Percentiles rank a stretch among this genome's conserved stretches.
phyloP scores from a whole-genome alignment of 2,329 filamentous ascomycete genomes.

The Cladosporium sp. region DNA sequence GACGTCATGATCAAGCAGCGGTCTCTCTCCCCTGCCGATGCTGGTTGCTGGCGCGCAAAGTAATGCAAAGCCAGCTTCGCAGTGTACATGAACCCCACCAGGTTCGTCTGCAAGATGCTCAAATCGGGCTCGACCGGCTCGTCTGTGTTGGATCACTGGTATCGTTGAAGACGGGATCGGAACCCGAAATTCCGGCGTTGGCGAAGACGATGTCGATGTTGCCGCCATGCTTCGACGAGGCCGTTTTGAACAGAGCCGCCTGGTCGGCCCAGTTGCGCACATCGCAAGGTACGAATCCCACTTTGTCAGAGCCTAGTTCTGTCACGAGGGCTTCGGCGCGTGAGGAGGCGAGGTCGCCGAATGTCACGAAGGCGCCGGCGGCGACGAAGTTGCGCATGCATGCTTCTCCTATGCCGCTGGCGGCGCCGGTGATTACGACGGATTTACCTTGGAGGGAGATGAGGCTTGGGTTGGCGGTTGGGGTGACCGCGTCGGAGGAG shows the following conservation, averaged over 20 bases:
- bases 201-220: slow-evolving; percentile 28
- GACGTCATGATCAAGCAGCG: slow-evolving; percentile 49
- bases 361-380: slow-evolving; percentile 33
- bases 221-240: slow-evolving; percentile 20
- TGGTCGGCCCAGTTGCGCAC: slow-evolving; percentile 31
- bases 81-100: slow-evolving; percentile 25
- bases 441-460: slow-evolving; percentile 39
- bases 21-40: slow-evolving; percentile 34
- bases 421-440: slow-evolving; percentile 48
- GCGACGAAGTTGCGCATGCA: slow-evolving; percentile 30
- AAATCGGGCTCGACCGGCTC: slow-evolving; percentile 26
- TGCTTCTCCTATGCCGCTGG: slow-evolving; percentile 35
- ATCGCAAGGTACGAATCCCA: slow-evolving; percentile 29
- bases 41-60: slow-evolving; percentile 25
- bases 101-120: slow-evolving; percentile 22
- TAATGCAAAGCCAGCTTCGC: slow-evolving; percentile 38
- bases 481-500: slow-evolving; percentile 26
- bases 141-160: slow-evolving; percentile 13
- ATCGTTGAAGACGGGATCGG: slow-evolving; percentile 22
- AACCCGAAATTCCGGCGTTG: slow-evolving; percentile 26
- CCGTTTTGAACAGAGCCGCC: slow-evolving; percentile 27
- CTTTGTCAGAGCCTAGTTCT: slow-evolving; percentile 29
- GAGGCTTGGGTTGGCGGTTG: slow-evolving; percentile 32
- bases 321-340: slow-evolving; percentile 25
- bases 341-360: slow-evolving; percentile 30